Base-by-base conservation (phyloP, 2,329 filamentous ascomycete species). In the Fusarium buharicum region DNA sequence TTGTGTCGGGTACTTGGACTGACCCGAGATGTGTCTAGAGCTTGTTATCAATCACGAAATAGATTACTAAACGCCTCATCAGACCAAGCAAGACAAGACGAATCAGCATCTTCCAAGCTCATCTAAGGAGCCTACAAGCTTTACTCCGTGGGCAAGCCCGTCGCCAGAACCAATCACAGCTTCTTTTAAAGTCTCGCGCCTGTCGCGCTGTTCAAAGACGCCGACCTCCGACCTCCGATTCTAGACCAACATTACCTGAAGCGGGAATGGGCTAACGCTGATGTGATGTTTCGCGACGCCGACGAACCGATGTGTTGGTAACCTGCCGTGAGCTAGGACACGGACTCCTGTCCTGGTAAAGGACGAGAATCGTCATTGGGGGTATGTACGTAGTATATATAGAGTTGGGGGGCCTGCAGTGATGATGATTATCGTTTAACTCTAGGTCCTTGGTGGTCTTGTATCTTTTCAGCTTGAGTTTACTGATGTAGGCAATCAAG, bases 201-300 rank as follows among this genome's bases (percentile, higher is more conserved):
- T 56, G 33, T 70, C 68, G 68, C 68, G 68, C 62, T 49, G 41
- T 36, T 31, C 44, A n/a, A 50, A 65, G 67, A 41, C 47, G 46
- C 54, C 43, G 66, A 69, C 48, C 57, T 39, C 68, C 68, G 68
- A 70, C 62, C 30, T 55, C 53, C 50, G 50, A 41, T 44, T 28
- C 11, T 28, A 28, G 12, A 28, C 27, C 11, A 27, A 31, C 17
- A 37, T 33, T 48, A 14, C 62, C 63, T 24, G 55, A 66, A 66
- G 28, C 39, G 67, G 67, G 46, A 69, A 65, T 12, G 38, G 31
- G 24, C 28, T 36, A 40, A 48, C 22, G 49, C 24, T 18, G 62
- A 55, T 64, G 55, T 51, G 28, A 33, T 30, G 36, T 52, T 48
- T 64, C 59, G 62, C 55, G 50, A 59, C 31, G 27, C 65, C 66